A percentile compares a stretch with the other conserved stretches of the same genome.
These are phyloP conservation scores for Hyparrhenia diplandra DNA, from an alignment of 176 grass and related monocot genomes.

Conservation along the genomic window DNA sequence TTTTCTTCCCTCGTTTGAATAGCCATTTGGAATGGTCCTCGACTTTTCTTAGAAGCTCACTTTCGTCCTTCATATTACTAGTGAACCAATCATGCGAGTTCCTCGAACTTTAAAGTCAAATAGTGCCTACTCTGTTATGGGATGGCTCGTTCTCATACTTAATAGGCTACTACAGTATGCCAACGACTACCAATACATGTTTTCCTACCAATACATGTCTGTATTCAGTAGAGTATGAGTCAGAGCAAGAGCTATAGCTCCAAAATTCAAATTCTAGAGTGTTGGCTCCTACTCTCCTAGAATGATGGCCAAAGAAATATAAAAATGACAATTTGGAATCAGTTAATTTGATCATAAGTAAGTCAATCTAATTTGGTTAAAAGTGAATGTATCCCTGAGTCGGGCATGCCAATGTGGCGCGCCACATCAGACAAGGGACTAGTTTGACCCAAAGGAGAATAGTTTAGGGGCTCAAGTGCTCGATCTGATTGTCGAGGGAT, in stretches of 20 bases:
- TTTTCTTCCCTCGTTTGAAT: background rate
- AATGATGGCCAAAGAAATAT: background rate
- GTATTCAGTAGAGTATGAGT: background rate
- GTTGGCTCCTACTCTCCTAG: background rate
- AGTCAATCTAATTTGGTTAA: background rate
- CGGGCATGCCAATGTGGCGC: background rate
- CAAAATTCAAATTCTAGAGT: background rate
- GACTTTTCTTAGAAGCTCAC: background rate
- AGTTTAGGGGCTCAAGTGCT: background rate
- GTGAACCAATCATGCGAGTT: background rate
- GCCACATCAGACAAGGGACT: background rate
- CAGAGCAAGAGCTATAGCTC: background rate
- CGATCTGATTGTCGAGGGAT: background rate
- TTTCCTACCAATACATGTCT: background rate
- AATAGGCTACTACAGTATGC: background rate
- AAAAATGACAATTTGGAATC: background rate
- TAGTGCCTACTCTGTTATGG: background rate
- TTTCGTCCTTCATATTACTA: background rate
- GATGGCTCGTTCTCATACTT: background rate
- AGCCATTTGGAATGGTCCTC: background rate
- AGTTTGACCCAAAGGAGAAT: background rate
- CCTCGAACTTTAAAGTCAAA: background rate
- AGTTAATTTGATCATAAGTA: background rate
- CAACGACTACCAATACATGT: background rate
- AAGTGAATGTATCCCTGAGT: background rate